These are phyloP conservation scores for Inonotus hispidus DNA, from an alignment of 1,284 basidiomycete genomes.

Conservation along the genomic window DNA sequence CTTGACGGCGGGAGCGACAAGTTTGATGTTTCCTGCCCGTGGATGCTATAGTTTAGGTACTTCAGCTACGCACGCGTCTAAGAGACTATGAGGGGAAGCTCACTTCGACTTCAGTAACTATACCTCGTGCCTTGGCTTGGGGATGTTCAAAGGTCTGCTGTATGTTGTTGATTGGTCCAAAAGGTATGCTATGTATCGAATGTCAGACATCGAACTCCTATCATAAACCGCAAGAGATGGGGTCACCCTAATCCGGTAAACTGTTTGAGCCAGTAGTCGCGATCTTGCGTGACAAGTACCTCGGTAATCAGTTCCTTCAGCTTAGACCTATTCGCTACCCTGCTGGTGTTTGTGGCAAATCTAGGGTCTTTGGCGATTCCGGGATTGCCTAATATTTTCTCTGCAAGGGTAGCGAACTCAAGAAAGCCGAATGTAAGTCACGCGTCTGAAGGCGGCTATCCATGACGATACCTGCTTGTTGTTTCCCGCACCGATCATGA, in stretches of 20 bases:
- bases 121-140: conserved; percentile 66
- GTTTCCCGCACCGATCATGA: conserved; percentile 95
- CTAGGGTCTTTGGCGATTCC: conserved; percentile 52
- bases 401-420: conserved; percentile 65
- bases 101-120: conserved; percentile 61
- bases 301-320: conserved; percentile 71
- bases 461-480: conserved; percentile 66
- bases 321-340: conserved; percentile 73
- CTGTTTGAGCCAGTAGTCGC: conserved; percentile 68
- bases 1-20: conserved; percentile 81
- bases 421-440: not conserved
- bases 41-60: conserved; percentile 46
- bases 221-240: conserved; percentile 15
- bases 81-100: conserved; percentile 27
- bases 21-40: conserved; percentile 76
- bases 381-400: conserved; percentile 55
- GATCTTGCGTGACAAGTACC: conserved; percentile 49
- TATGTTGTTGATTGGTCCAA: conserved; percentile 92
- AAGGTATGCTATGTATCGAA: conserved; percentile 61
- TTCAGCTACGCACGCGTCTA: not conserved
- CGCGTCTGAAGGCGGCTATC: conserved; percentile 3
- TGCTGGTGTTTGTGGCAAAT: conserved; percentile 68
- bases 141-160: conserved; percentile 88
- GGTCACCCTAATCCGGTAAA: conserved; percentile 75
- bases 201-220: conserved; percentile 9